phyloP scores from a whole-genome alignment of 2,329 filamentous ascomycete genomes.

The Colletotrichum eremochloae region DNA sequence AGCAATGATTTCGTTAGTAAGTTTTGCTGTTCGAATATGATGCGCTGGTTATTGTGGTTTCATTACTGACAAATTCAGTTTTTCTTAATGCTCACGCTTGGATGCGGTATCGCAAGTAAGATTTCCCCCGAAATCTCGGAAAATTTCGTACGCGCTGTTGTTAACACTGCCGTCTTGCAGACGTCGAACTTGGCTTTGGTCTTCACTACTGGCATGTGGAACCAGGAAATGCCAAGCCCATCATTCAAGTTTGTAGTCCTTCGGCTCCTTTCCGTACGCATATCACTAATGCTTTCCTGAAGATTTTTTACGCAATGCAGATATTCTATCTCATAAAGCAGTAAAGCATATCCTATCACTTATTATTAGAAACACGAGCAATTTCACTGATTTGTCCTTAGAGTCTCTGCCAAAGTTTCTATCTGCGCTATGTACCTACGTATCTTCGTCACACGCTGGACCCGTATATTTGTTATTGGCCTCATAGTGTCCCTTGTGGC shows the following conservation, averaged over 20 bases:
- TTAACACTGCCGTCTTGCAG: neutral
- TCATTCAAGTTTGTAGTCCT: constrained; percentile 26
- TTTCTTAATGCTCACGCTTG: constrained; percentile 7
- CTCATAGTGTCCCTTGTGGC: constrained; percentile 30
- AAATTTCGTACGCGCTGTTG: neutral
- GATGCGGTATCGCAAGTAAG: constrained; percentile 15
- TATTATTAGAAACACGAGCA: too few species aligned
- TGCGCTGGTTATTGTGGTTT: neutral
- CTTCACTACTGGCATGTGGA: constrained; percentile 45
- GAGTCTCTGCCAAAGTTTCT: constrained; percentile 44
- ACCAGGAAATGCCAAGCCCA: constrained; percentile 28
- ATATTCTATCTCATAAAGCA: constrained; percentile 46
- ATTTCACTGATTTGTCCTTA: neutral
- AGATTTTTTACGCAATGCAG: constrained; percentile 44
- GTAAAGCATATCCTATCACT: neutral
- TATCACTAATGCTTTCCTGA: neutral
- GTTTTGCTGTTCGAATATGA: neutral
- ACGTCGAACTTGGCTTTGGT: constrained; percentile 42
- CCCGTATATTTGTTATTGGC: constrained; percentile 19
- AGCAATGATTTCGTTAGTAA: constrained; percentile 30
- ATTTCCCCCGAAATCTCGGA: too few species aligned
- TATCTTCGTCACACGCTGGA: constrained; percentile 40
- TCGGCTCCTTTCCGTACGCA: neutral
- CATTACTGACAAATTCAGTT: neutral
- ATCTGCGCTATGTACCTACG: constrained; percentile 46